Conservation (phyloP, 208 protist species). For the Leishmania lainsoni region DNA sequence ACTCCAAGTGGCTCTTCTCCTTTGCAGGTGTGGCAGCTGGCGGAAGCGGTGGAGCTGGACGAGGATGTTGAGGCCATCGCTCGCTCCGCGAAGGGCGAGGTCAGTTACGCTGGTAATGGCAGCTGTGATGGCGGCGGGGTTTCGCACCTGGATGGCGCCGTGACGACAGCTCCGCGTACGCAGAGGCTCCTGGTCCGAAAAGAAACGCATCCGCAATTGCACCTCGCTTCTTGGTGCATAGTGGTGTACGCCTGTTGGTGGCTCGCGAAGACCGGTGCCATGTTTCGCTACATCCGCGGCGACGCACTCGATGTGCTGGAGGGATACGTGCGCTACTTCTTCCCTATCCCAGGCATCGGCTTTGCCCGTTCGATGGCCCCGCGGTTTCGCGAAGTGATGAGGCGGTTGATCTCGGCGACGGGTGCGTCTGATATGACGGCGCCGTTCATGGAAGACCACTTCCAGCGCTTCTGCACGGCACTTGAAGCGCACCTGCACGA, state of each 20-base stretch:
- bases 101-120: constrained; percentile 6
- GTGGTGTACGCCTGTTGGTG: constrained; percentile 87
- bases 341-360: constrained; percentile 47
- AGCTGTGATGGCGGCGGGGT: not conserved
- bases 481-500: constrained; percentile 71
- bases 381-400: constrained; percentile 60
- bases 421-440: constrained; percentile 69
- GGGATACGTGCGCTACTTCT: constrained; percentile 79
- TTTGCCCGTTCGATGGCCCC: constrained; percentile 47
- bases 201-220: constrained; percentile 70
- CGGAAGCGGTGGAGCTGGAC: constrained; percentile 58
- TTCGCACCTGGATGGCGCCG: not conserved
- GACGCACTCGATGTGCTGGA: constrained; percentile 65
- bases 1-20: constrained; percentile 50
- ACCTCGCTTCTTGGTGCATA: constrained; percentile 66
- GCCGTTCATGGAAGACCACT: constrained; percentile 85
- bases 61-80: constrained; percentile 31
- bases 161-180: constrained; percentile 10
- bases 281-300: constrained; percentile 78
- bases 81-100: constrained; percentile 11
- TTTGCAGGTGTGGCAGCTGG: constrained; percentile 83
- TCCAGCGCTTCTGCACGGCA: constrained; percentile 65
- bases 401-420: constrained; percentile 44
- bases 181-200: constrained; percentile 55
- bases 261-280: constrained; percentile 67